These are phyloP conservation scores for Eucalyptus cloeziana DNA, from an alignment of 345 rosid species.

Conservation along the genomic window DNA sequence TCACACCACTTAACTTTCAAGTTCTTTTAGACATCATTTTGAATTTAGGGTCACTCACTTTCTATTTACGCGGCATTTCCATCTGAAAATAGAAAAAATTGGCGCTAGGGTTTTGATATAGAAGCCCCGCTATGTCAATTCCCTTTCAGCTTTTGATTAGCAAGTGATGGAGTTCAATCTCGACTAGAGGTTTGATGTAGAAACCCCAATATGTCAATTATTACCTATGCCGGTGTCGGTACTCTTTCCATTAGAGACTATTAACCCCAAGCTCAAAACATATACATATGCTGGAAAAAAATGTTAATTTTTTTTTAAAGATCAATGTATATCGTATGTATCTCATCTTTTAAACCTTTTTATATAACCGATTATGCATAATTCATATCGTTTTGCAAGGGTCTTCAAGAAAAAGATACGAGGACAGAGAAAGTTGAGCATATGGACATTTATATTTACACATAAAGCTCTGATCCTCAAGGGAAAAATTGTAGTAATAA, in stretches of 20 bases:
- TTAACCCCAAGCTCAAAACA: not conserved
- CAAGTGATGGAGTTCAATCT: not conserved
- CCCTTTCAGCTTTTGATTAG: not conserved
- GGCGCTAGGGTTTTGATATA: not conserved
- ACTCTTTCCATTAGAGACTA: not conserved
- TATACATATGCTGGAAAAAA: not conserved
- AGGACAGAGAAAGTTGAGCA: not conserved
- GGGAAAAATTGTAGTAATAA: not conserved
- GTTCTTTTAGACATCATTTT: not conserved
- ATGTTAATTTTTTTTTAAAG: not conserved
- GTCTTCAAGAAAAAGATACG: not conserved
- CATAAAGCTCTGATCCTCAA: not conserved
- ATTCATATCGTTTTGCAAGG: not conserved
- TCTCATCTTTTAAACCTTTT: not conserved
- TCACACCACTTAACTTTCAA: conserved; percentile 1
- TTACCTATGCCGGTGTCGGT: not conserved
- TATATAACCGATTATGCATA: not conserved
- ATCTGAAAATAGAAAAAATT: not conserved
- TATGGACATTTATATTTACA: not conserved
- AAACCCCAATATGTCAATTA: not conserved
- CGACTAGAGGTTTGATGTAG: not conserved
- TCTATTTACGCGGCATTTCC: not conserved
- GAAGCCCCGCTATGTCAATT: not conserved
- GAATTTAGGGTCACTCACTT: not conserved
- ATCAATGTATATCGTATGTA: not conserved